These are phyloP conservation scores for Mycena rosella DNA, from an alignment of 768 basidiomycete genomes.

Conservation along the genomic window DNA sequence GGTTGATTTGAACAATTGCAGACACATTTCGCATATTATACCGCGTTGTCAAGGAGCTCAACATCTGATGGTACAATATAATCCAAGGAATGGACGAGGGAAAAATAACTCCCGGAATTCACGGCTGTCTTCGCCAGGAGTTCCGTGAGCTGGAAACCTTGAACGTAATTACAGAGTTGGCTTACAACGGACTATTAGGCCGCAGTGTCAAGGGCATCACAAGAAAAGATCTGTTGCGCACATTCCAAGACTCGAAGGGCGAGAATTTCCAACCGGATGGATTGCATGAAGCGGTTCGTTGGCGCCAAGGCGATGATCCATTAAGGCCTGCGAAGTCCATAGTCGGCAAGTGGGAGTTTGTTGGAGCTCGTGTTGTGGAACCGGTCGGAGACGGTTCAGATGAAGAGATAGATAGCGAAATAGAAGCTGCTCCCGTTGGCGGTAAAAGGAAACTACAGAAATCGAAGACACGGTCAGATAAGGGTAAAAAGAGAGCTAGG, in stretches of 20 bases:
- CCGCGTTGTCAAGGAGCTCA: slow-evolving; percentile 45
- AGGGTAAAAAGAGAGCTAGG: background rate
- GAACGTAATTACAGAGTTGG: slow-evolving; percentile 48
- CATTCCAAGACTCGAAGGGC: slow-evolving; percentile 40
- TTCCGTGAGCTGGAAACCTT: slow-evolving; percentile 50
- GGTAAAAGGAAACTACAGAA: background rate
- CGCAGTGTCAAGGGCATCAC: slow-evolving; percentile 24
- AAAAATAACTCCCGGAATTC: slow-evolving; percentile 43
- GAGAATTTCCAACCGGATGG: slow-evolving; percentile 9
- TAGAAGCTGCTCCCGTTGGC: background rate
- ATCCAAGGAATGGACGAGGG: slow-evolving; percentile 42
- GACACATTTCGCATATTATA: slow-evolving; percentile 47
- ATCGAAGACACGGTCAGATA: background rate
- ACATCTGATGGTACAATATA: slow-evolving; percentile 42
- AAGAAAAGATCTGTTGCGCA: slow-evolving; percentile 40
- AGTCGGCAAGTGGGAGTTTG: slow-evolving; percentile 5
- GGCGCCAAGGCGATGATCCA: background rate
- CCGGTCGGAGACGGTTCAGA: slow-evolving; percentile 35
- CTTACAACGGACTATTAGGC: slow-evolving; percentile 39
- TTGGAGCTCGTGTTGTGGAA: no score
- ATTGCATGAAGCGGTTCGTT: background rate
- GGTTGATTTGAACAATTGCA: slow-evolving; percentile 42
- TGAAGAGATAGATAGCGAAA: background rate
- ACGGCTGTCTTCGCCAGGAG: slow-evolving; percentile 48
- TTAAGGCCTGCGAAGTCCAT: background rate